Evolutionary conservation across 2,329 filamentous ascomycete species (phyloP), one percentile per base, ranked within the genome.

Genomic region (Ophiostoma novo-ulmi): DNA sequence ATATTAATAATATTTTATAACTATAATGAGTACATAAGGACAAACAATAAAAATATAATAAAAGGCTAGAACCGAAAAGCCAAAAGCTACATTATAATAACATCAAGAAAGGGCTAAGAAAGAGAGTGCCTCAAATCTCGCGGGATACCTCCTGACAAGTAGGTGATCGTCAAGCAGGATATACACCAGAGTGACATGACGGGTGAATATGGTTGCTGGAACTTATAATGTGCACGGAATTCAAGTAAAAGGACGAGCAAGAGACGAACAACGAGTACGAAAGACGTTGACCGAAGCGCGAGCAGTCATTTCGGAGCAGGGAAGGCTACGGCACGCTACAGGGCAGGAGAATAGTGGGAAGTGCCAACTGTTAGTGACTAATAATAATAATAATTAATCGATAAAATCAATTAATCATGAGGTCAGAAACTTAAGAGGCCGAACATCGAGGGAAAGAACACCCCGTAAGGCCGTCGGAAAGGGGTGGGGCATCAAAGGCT

Each of bases 261-360:
- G n/a, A 13, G 22, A 13, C 52, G n/a, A 26, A 22, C 11, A 20
- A 17, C 61, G 61, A 38, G 20, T 36, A 64, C 61, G 61, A 64
- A 64, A 8, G 61, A 64, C 35, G 61, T 38, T 65, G 63, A 31
- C 63, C 63, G 63, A 65, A 65, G 36, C 63, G 63, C 63, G 63
- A 65, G 63, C 20, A 39, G 61, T 35, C 17, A 48, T 48, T 48
- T 48, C 44, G 44, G 44, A 17, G n/a, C 31, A 65, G 63, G 58
- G 13, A 35, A 63, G 58, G 58, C 58, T 63, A 36, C 58, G 58
- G 58, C 58, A 63, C 58, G 58, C 26, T 63, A 58, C 52, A 11
- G 58, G 44, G n/a, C 26, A 26, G 14, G 35, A 7, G 58, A 63
- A 48, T 20, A 20, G 44, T 20, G 17, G 44, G n/a, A n/a, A 13